Conservation (phyloP, 148 eudicot species). For the Rhododendron ovatum region DNA sequence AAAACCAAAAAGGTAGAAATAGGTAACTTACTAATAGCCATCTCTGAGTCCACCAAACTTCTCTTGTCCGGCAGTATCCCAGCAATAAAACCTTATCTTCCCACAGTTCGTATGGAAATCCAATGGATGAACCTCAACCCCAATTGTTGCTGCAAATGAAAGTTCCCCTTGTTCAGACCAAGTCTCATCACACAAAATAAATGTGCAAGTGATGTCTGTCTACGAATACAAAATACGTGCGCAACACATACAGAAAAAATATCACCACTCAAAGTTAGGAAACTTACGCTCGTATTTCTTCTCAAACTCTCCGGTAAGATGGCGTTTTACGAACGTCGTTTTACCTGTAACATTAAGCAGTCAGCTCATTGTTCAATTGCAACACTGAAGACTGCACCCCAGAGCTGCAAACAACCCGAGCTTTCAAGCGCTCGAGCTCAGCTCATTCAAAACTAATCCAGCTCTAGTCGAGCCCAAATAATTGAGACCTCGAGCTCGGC, state of each 20-base stretch:
- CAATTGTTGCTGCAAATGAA: slow-evolving; percentile 17
- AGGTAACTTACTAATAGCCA: slow-evolving; percentile 14
- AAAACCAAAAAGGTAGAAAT: not conserved
- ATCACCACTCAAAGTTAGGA: too few relatives aligned
- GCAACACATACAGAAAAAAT: not conserved
- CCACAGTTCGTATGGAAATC: slow-evolving; percentile 15
- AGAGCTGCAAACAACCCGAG: not conserved
- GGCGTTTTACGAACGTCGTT: slow-evolving; percentile 18
- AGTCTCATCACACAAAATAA: not conserved
- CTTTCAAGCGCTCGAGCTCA: not conserved
- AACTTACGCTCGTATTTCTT: slow-evolving; percentile 16
- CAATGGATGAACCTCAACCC: slow-evolving; percentile 20
- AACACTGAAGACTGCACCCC: not conserved
- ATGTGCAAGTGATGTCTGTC: not conserved
- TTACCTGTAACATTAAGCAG: slow-evolving; percentile 1
- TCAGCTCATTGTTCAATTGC: not conserved
- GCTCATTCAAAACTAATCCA: not conserved
- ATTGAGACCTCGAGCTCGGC: too few relatives aligned
- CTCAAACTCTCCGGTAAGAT: slow-evolving; percentile 24
- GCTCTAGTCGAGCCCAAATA: not conserved
- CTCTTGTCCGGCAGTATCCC: slow-evolving; percentile 24
- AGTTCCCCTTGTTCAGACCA: not conserved
- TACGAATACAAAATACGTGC: not conserved
- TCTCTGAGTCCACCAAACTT: slow-evolving; percentile 21
- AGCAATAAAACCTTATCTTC: slow-evolving; percentile 15